phyloP scores from a whole-genome alignment of 805 yeast genomes.

The Saitoella complicata region DNA sequence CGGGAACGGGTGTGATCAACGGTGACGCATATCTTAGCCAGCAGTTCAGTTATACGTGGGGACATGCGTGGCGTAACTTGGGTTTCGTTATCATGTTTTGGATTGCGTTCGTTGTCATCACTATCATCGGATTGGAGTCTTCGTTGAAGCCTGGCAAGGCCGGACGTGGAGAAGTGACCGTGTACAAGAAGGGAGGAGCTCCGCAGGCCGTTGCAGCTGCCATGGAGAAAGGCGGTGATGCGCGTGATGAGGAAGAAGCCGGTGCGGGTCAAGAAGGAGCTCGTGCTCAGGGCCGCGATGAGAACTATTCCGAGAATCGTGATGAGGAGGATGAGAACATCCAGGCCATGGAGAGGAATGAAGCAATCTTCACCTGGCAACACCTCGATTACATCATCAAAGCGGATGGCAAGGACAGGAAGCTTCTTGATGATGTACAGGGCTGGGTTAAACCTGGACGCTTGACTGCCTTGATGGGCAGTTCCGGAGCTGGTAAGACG shows the following conservation, averaged over 20 bases:
- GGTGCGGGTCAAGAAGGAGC: conserved; percentile 18
- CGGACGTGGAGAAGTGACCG: conserved; percentile 41
- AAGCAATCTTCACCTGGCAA: conserved; percentile 60
- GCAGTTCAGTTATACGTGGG: conserved; percentile 29
- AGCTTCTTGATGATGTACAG: conserved; percentile 47
- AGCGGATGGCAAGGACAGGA: conserved; percentile 42
- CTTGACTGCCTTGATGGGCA: conserved; percentile 62
- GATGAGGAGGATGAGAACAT: conserved; percentile 7
- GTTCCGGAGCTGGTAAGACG: conserved; percentile 72
- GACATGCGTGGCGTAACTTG: conserved; percentile 34
- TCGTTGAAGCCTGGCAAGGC: conserved; percentile 33
- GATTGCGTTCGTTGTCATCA: conserved; percentile 38
- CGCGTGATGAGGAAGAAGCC: conserved; percentile 14
- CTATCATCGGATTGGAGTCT: conserved; percentile 34
- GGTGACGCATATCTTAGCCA: conserved; percentile 35
- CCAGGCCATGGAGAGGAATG: conserved; percentile 9
- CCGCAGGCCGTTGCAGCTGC: conserved; percentile 15
- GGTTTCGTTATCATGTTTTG: conserved; percentile 30
- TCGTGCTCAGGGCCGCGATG: conserved; percentile 9
- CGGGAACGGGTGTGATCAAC: conserved; percentile 33
- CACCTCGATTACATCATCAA: conserved; percentile 55
- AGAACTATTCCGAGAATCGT: conserved; percentile 5
- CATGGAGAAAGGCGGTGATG: conserved; percentile 15
- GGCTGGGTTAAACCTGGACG: conserved; percentile 80
- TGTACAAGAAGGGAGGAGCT: conserved; percentile 26